Conservation (phyloP, 163 green algal species). For the Scenedesmus sp. region DNA sequence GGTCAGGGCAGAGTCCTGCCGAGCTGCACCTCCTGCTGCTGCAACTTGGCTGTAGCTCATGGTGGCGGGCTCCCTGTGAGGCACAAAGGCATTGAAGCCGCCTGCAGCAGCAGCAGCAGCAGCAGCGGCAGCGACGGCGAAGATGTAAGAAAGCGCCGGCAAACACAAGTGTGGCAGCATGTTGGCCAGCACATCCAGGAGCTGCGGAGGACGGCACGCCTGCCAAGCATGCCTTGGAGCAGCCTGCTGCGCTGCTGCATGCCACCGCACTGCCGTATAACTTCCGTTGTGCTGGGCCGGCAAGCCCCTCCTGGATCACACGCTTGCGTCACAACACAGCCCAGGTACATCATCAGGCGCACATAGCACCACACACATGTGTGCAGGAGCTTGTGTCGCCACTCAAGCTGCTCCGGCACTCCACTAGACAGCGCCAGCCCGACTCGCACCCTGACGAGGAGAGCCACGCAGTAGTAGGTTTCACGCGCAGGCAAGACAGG, state of each 20-base stretch:
- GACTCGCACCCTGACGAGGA: not conserved
- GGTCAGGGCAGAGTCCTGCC: not conserved
- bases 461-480: too few species aligned
- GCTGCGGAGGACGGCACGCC: too few species aligned
- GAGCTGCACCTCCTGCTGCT: constrained; percentile 29
- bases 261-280: too few species aligned
- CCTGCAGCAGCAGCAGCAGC: not conserved
- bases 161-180: too few species aligned
- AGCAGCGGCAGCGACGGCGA: not conserved
- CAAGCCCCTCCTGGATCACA: too few species aligned
- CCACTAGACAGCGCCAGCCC: constrained; percentile 81
- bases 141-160: not conserved
- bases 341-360: too few species aligned
- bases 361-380: not conserved
- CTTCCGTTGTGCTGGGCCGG: too few species aligned
- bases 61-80: not conserved
- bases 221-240: too few species aligned
- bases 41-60: constrained; percentile 14
- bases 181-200: too few species aligned
- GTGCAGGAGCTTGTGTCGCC: constrained; percentile 83
- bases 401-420: constrained; percentile 79
- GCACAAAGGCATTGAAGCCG: constrained; percentile 16
- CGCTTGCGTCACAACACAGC: not conserved
- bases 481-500: not conserved
- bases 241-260: too few species aligned